Percentiles rank a stretch among this genome's conserved stretches.
phyloP scores from a whole-genome alignment of 2,329 filamentous ascomycete genomes.

The Cercospora zeina region DNA sequence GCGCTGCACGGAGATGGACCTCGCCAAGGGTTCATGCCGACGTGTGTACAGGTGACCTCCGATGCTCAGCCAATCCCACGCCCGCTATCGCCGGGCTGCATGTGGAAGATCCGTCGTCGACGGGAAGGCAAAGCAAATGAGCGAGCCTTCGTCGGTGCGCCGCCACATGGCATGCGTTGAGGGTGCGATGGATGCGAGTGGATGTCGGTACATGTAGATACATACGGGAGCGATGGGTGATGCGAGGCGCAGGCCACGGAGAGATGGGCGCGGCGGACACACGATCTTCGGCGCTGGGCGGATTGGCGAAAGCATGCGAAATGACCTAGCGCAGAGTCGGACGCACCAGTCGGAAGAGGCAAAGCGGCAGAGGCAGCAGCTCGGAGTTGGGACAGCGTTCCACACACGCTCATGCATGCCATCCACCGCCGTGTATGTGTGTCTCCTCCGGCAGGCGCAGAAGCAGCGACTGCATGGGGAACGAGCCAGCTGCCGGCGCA shows the following conservation, averaged over 20 bases:
- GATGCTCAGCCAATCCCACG: conserved; percentile 1
- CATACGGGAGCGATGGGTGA: too few relatives aligned
- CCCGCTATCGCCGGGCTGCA: conserved; percentile 1
- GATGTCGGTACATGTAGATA: too few relatives aligned
- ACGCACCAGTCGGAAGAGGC: conserved; percentile 14
- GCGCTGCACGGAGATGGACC: conserved; percentile 6
- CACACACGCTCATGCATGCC: background rate
- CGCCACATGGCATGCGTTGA: conserved; percentile 3
- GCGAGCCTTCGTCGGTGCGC: background rate
- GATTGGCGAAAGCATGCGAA: background rate
- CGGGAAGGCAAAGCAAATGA: conserved; percentile 12
- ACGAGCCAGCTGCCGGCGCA: conserved; percentile 19
- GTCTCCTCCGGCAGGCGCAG: background rate
- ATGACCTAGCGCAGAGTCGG: background rate
- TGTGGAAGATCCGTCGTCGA: background rate
- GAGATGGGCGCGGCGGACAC: background rate
- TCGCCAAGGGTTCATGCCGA: conserved; percentile 11
- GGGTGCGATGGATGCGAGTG: background rate
- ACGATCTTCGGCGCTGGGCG: background rate
- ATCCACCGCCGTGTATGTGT: background rate
- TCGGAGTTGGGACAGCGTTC: background rate
- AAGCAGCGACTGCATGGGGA: conserved; percentile 25
- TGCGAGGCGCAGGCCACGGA: background rate
- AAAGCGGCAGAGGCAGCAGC: conserved; percentile 19
- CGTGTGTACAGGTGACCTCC: conserved; percentile 5